Base-by-base conservation (phyloP, 768 basidiomycete species). In the Serpula lacrymans region DNA sequence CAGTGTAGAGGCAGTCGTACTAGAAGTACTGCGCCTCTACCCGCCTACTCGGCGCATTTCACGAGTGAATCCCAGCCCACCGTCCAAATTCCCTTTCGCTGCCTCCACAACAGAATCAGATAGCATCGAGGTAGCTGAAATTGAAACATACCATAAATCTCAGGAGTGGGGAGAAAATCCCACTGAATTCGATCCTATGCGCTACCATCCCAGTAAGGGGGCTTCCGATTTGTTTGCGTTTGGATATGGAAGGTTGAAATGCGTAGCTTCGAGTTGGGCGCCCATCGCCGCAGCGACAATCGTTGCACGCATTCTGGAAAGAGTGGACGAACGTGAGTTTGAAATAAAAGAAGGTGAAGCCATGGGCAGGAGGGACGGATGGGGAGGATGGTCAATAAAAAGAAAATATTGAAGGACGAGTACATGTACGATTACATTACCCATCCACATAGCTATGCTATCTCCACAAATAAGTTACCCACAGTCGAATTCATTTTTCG, bases 41-140 rank as follows among this genome's bases (percentile, higher is more conserved):
- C 77, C 78, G 2, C 77, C 78, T 0, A 74, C 73, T 2, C 68
- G 65, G 35, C 71, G 63, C 18, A 75, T 80, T 27, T 55, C 61
- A 14, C 68, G 71, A 20, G 45, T 46, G 17, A 34, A 42, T 13
- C 42, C 28, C 16, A 32, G 34, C 9, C 42, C 45, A 16, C 37
- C 36, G 18, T 29, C 21, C 27, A 37, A 28, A 13, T 49, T 45
- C 30, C 43, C 46, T 2, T 21, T 21, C 2, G 18, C 25, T 33
- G 33, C 20, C 47, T 45, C 40, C 33, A 21, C 13, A 27, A 36
- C 21, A 26, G 31, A 14, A 14, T 6, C 7, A 14, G 31, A 14
- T 14, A 6, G 31, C 6, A 30, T 50, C 30, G 21, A 34, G 50
- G 54, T 50, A 43, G 68, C 59, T 20, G 50, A 46, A 43, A 49